Percentiles rank a stretch among this genome's conserved stretches.
Conservation (phyloP, 495 filamentous ascomycete species). For the Aspergillus sclerotioniger region DNA sequence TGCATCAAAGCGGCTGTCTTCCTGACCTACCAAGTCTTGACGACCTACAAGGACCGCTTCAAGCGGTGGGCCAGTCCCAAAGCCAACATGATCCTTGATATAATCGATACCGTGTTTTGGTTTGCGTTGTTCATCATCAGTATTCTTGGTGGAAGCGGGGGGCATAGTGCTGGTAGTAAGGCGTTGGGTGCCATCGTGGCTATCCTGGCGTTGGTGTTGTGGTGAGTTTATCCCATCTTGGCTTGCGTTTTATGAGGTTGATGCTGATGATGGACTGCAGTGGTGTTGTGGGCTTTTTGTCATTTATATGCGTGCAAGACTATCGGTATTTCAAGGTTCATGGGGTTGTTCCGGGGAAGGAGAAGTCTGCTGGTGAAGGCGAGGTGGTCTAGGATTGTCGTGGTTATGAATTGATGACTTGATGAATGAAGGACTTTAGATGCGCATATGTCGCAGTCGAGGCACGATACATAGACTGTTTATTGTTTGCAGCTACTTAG, state of each 20-base stretch:
- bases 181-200: slow-evolving; percentile 23
- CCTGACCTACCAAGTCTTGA: slow-evolving; percentile 34
- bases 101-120: slow-evolving; percentile 36
- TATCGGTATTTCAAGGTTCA: slow-evolving; percentile 12
- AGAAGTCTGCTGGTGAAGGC: background rate
- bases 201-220: slow-evolving; percentile 18
- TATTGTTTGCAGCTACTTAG: too few relatives aligned
- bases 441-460: too few relatives aligned
- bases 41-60: slow-evolving; percentile 21
- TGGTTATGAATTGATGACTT: too few relatives aligned
- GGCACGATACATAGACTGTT: too few relatives aligned
- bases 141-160: slow-evolving; percentile 14
- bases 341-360: slow-evolving; percentile 11
- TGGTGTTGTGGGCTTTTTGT: slow-evolving; percentile 11
- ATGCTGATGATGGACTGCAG: background rate
- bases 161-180: slow-evolving; percentile 18
- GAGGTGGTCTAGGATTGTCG: background rate
- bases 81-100: slow-evolving; percentile 29
- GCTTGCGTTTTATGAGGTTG: background rate
- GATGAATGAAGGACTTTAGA: too few relatives aligned
- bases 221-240: slow-evolving; percentile 15
- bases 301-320: slow-evolving; percentile 17
- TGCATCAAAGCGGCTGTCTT: slow-evolving; percentile 33
- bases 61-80: slow-evolving; percentile 32
- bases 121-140: slow-evolving; percentile 28